A percentile compares a stretch with the other conserved stretches of the same genome.
Conservation (phyloP, 306 rosid species). For the Gleditsia sinensis region DNA sequence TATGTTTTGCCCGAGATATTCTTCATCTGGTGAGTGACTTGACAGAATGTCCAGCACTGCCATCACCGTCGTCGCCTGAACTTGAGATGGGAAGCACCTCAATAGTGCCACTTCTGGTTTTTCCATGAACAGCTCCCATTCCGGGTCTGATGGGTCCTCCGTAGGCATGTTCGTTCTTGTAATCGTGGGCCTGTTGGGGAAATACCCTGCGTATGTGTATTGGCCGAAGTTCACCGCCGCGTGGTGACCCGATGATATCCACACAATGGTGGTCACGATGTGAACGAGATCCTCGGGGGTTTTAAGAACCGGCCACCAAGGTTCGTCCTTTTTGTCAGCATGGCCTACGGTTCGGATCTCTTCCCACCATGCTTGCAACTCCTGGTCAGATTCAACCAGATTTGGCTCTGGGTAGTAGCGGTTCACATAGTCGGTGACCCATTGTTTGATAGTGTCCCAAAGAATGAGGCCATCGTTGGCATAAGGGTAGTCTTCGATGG, state of each 20-base stretch:
- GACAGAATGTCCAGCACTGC: conserved; percentile 48
- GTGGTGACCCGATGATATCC: conserved; percentile 59
- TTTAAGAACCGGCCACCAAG: conserved; percentile 59
- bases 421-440: conserved; percentile 50
- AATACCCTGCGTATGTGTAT: conserved; percentile 46
- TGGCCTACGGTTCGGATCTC: conserved; percentile 48
- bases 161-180: conserved; percentile 42
- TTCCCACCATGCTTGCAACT: conserved; percentile 87
- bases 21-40: conserved; percentile 55
- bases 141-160: conserved; percentile 39
- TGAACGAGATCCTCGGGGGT: conserved; percentile 37
- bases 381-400: conserved; percentile 31
- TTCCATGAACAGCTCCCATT: conserved; percentile 34
- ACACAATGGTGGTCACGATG: conserved; percentile 42
- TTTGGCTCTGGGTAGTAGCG: conserved; percentile 16
- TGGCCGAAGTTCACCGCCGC: conserved; percentile 76
- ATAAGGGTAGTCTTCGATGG: conserved; percentile 54
- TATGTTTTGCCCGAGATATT: conserved; percentile 40
- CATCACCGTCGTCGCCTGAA: conserved; percentile 50
- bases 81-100: conserved; percentile 44
- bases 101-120: conserved; percentile 44
- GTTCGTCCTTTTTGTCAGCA: conserved; percentile 53
- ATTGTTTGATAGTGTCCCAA: conserved; percentile 44
- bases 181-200: conserved; percentile 50
- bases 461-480: conserved; percentile 57